These are phyloP conservation scores for Dioscorea zingiberensis DNA, from an alignment of 106 monocot genomes.

Conservation along the genomic window DNA sequence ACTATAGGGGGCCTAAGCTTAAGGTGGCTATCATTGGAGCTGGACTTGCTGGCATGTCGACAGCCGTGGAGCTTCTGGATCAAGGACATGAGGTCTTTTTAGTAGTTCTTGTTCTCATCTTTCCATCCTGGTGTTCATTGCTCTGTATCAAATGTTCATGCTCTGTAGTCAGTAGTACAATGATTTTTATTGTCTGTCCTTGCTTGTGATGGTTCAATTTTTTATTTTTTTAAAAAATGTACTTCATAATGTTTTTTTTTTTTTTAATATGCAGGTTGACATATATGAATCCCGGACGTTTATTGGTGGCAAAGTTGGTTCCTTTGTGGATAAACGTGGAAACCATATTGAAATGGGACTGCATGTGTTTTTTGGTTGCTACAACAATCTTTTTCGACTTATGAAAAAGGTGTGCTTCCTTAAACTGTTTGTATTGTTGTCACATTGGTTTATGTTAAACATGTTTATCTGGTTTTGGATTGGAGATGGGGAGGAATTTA, in stretches of 20 bases:
- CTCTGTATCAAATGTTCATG: too few relatives aligned
- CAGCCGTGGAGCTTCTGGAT: conserved; percentile 97
- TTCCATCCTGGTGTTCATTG: too few relatives aligned
- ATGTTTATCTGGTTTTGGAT: too few relatives aligned
- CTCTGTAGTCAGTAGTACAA: too few relatives aligned
- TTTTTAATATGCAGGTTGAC: conserved; percentile 66
- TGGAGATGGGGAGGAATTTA: too few relatives aligned
- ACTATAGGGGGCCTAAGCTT: conserved; percentile 85
- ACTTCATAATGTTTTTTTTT: background rate
- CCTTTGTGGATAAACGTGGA: conserved; percentile 85
- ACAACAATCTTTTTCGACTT: conserved; percentile 94
- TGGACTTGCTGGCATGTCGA: conserved; percentile 99
- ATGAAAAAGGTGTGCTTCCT: conserved; percentile 75
- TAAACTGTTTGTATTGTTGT: too few relatives aligned
- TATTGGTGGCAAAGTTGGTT: conserved; percentile 97
- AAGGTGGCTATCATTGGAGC: conserved; percentile 94
- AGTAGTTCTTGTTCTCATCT: too few relatives aligned
- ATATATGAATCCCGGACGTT: conserved; percentile 85
- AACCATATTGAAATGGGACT: conserved; percentile 98
- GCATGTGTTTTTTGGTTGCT: conserved; percentile 98
- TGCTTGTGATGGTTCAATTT: too few relatives aligned
- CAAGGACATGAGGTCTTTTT: conserved; percentile 80
- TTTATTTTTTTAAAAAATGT: too few relatives aligned
- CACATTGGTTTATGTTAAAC: too few relatives aligned
- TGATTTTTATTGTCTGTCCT: too few relatives aligned